phyloP scores from a whole-genome alignment of 139 green algal species.

The Astrephomene gubernaculifera region DNA sequence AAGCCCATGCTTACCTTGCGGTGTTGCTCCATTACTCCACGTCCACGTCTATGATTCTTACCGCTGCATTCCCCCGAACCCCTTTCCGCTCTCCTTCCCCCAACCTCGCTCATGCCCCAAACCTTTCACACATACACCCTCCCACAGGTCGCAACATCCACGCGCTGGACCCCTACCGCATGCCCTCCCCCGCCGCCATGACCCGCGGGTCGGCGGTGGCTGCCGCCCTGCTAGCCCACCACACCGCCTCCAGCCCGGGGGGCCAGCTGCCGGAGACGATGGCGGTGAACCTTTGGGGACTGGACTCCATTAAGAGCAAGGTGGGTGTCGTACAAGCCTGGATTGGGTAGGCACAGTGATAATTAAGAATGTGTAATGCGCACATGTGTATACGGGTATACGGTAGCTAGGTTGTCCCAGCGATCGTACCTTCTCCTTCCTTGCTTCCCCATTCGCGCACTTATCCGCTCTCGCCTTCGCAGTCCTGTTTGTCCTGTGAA shows the following conservation, averaged over 20 bases:
- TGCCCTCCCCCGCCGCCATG: constrained; percentile 88
- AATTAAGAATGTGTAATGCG: too few relatives aligned
- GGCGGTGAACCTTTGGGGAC: constrained; percentile 96
- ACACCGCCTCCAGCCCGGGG: neutral
- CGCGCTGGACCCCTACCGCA: constrained; percentile 97
- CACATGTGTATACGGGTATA: too few relatives aligned
- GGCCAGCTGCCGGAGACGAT: constrained; percentile 92
- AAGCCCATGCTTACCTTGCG: too few relatives aligned
- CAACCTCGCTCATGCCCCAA: too few relatives aligned
- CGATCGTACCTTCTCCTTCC: too few relatives aligned
- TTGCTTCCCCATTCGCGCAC: neutral
- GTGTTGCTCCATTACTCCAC: too few relatives aligned
- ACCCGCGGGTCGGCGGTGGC: constrained; percentile 69
- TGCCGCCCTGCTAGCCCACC: constrained; percentile 28
- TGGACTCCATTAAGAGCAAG: constrained; percentile 99
- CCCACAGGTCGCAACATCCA: constrained; percentile 97
- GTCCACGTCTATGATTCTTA: too few relatives aligned
- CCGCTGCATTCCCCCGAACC: too few relatives aligned
- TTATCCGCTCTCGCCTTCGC: neutral
- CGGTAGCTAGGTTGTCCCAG: too few relatives aligned
- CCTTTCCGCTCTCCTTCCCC: too few relatives aligned
- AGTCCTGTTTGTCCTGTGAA: neutral
- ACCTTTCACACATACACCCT: too few relatives aligned
- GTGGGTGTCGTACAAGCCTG: constrained; percentile 23
- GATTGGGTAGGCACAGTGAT: too few relatives aligned